phyloP scores from a whole-genome alignment of 805 yeast genomes.

The Starmerella geochares region DNA sequence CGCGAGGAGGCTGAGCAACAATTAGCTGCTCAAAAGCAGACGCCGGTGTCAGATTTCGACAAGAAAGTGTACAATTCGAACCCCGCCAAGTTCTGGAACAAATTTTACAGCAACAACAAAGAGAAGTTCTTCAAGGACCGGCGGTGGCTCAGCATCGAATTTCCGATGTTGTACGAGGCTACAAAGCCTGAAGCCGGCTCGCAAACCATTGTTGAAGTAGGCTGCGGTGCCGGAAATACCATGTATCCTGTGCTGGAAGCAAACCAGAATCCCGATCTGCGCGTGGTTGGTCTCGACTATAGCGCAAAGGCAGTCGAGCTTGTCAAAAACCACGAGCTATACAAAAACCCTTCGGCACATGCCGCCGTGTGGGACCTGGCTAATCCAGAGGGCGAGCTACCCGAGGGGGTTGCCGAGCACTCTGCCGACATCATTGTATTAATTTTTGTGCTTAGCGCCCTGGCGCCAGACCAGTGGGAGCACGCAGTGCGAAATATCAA shows the following conservation, averaged over 20 bases:
- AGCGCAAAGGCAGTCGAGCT: slow-evolving; percentile 81
- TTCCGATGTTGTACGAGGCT: slow-evolving; percentile 72
- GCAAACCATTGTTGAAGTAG: slow-evolving; percentile 72
- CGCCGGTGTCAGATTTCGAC: slow-evolving; percentile 83
- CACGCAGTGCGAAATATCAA: slow-evolving; percentile 63
- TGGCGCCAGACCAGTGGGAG: slow-evolving; percentile 84
- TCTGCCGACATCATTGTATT: slow-evolving; percentile 87
- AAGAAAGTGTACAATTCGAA: slow-evolving; percentile 63
- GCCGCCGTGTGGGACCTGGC: slow-evolving; percentile 96
- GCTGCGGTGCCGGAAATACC: slow-evolving; percentile 98
- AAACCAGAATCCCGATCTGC: slow-evolving; percentile 68
- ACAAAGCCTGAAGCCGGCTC: slow-evolving; percentile 65
- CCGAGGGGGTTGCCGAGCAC: slow-evolving; percentile 70
- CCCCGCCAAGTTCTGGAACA: slow-evolving; percentile 93
- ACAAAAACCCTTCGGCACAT: slow-evolving; percentile 51
- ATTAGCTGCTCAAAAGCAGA: slow-evolving; percentile 61
- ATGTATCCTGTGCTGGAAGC: slow-evolving; percentile 79
- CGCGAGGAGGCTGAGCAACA: slow-evolving; percentile 59
- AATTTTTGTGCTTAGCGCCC: slow-evolving; percentile 88
- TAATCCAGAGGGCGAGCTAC: slow-evolving; percentile 58
- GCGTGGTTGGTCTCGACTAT: slow-evolving; percentile 78
- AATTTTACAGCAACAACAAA: slow-evolving; percentile 77
- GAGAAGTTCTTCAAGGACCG: slow-evolving; percentile 95
- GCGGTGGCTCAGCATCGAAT: slow-evolving; percentile 91
- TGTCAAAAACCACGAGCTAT: slow-evolving; percentile 55